Conservation (phyloP, 208 protist genomes). For the Crithidia sp. region DNA sequence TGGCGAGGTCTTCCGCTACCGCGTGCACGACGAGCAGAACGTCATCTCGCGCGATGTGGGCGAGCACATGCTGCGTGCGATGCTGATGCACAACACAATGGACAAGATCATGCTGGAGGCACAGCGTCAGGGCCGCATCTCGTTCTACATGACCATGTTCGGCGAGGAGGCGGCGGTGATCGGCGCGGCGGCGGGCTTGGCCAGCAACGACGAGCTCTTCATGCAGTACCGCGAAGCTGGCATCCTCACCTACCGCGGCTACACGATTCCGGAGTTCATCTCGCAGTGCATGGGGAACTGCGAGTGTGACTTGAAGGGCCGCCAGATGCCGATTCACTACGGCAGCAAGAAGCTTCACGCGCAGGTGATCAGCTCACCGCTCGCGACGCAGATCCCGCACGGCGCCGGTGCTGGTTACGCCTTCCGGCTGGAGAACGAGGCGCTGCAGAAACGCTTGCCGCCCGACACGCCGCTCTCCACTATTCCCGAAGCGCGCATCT, state of each 20-base stretch:
- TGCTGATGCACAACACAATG: conserved; percentile 93
- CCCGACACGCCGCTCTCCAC: conserved; percentile 31
- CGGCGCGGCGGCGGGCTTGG: conserved; percentile 89
- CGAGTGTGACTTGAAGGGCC: conserved; percentile 90
- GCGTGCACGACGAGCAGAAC: conserved; percentile 24
- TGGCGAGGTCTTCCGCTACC: conserved; percentile 35
- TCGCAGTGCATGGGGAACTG: conserved; percentile 96
- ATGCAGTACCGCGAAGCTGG: conserved; percentile 95
- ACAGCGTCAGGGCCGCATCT: conserved; percentile 96
- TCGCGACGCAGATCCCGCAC: conserved; percentile 97
- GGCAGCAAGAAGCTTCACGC: conserved; percentile 92
- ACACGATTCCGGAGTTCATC: conserved; percentile 91
- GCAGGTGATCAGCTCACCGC: conserved; percentile 96
- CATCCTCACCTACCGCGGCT: conserved; percentile 85
- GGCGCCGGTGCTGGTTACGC: conserved; percentile 95
- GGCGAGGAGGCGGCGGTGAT: conserved; percentile 96
- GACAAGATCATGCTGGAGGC: conserved; percentile 94
- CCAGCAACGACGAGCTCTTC: conserved; percentile 92
- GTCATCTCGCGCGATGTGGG: conserved; percentile 36
- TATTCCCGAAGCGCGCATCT: conserved; percentile 54
- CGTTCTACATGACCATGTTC: conserved; percentile 97
- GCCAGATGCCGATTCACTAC: conserved; percentile 99
- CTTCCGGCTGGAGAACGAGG: conserved; percentile 87
- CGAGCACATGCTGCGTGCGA: conserved; percentile 90
- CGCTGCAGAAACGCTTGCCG: conserved; percentile 30